Evolutionary conservation across 371 early-diverging fungal genomes (phyloP), one percentile per base, ranked within the genome.

Genomic region (Zopfochytrium polystomum): DNA sequence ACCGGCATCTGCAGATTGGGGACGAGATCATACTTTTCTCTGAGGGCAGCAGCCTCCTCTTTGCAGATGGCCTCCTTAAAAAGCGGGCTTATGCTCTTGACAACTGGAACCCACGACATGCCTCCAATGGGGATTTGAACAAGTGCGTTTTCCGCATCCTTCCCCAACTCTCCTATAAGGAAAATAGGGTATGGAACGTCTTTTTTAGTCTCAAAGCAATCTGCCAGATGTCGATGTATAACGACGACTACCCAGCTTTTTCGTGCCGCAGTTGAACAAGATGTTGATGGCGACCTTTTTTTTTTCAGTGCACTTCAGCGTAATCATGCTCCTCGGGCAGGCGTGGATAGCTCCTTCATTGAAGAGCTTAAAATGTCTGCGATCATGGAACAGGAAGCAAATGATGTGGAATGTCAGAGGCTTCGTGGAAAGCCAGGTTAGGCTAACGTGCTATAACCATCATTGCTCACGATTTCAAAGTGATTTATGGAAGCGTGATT

Each of bases 401-500:
- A 66, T 43, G 64, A 68, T n/a, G 59, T 38, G 7, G 68, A 68
- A 35, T 50, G 60, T n/a, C 6, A 31, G 31, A 38, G 64, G 25
- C 47, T 68, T 18, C 29, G 49, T 26, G 64, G 64, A 15, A 55
- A 66, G 38, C 42, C 64, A n/a, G 66, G 66, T 66, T 3, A 1
- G 52, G 44, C 23, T 9, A 7, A 27, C 27, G 5, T 38, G 7
- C 48, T 23, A 7, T 48, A 23, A 48, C 2, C 18, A 53, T 2
- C 33, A n/a, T n/a, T n/a, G n/a, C n/a, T n/a, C n/a, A n/a, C n/a
- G n/a, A n/a, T n/a, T n/a, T n/a, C 1, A 22, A 31, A 65, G 75
- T 80, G 0, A 29, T 84, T 7, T 84, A 82, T 58, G 84, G 84
- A 3, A 74, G 72, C 53, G 66, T 80, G 5, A 68, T 82, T 27